Percentiles rank a stretch among this genome's conserved stretches.
phyloP scores from a whole-genome alignment of 2,329 filamentous ascomycete species.

The Aspergillus versicolor region DNA sequence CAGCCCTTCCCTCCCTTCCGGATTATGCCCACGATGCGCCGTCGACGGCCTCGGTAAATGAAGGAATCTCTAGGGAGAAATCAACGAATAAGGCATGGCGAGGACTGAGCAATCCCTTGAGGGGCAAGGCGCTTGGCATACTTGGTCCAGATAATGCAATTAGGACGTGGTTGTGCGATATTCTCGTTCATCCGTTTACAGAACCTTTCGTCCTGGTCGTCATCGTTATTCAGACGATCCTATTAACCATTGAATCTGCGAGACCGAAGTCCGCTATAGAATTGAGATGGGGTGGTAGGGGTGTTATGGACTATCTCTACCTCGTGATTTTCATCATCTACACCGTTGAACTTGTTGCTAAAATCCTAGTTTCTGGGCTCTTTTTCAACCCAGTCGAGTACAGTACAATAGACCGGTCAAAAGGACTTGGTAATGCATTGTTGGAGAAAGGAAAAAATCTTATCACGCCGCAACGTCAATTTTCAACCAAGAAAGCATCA shows the following conservation, averaged over 20 bases:
- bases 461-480: conserved; percentile 77
- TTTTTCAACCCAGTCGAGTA: conserved; percentile 88
- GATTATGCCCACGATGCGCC: conserved; percentile 48
- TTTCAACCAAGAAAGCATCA: conserved; percentile 58
- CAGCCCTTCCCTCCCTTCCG: conserved; percentile 48
- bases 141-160: conserved; percentile 77
- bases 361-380: conserved; percentile 90
- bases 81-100: conserved; percentile 42
- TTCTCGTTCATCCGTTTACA: conserved; percentile 81
- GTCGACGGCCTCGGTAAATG: conserved; percentile 29
- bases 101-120: conserved; percentile 69
- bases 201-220: conserved; percentile 84
- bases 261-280: conserved; percentile 61
- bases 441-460: conserved; percentile 73
- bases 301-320: conserved; percentile 72
- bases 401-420: conserved; percentile 79
- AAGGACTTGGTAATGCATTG: conserved; percentile 72
- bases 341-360: conserved; percentile 77
- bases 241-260: conserved; percentile 82
- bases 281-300: conserved; percentile 68
- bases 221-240: conserved; percentile 81
- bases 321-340: conserved; percentile 85
- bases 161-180: conserved; percentile 72
- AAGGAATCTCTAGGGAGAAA: conserved; percentile 39
- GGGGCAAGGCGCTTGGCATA: conserved; percentile 80